Evolutionary conservation across 1,284 basidiomycete species (phyloP).

Genomic region (Moniliella sp.): DNA sequence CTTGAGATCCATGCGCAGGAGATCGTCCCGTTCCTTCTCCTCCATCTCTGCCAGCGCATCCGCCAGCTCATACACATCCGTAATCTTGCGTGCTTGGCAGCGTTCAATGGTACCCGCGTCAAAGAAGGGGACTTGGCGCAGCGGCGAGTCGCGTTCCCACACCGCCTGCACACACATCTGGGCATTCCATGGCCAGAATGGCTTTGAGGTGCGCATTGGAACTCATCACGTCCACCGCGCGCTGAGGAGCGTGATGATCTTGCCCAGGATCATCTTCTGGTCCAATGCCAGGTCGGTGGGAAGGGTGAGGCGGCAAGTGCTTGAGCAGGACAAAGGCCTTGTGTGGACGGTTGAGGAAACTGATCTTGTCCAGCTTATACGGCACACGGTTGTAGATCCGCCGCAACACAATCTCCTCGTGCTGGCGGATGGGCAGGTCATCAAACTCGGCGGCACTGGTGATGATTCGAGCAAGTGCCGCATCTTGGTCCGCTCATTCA

Average conservation of each 20-base stretch:
- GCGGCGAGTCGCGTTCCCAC: constrained; percentile 57
- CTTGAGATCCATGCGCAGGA: constrained; percentile 61
- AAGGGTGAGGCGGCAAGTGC: constrained; percentile 70
- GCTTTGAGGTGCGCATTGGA: constrained; percentile 85
- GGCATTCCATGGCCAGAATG: constrained; percentile 86
- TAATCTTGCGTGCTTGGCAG: constrained; percentile 42
- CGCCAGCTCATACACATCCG: constrained; percentile 22
- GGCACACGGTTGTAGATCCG: constrained; percentile 91
- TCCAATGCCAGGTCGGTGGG: constrained; percentile 82
- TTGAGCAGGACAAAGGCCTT: constrained; percentile 95
- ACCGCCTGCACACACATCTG: constrained; percentile 97
- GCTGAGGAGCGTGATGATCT: constrained; percentile 49
- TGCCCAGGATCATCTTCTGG: constrained; percentile 63
- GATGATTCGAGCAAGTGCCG: constrained; percentile 89
- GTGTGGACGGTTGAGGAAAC: constrained; percentile 85
- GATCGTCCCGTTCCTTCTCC: constrained; percentile 38
- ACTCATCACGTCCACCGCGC: constrained; percentile 92
- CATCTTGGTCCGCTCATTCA: constrained; percentile 91
- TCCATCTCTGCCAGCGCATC: constrained; percentile 21
- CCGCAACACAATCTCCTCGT: constrained; percentile 33
- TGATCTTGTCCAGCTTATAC: constrained; percentile 60
- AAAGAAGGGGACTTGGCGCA: constrained; percentile 90
- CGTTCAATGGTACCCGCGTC: constrained; percentile 51
- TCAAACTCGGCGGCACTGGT: constrained; percentile 92
- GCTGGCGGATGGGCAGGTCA: constrained; percentile 67